Base-by-base conservation (phyloP, 2,329 filamentous ascomycete species). In the Periconia digitata region DNA sequence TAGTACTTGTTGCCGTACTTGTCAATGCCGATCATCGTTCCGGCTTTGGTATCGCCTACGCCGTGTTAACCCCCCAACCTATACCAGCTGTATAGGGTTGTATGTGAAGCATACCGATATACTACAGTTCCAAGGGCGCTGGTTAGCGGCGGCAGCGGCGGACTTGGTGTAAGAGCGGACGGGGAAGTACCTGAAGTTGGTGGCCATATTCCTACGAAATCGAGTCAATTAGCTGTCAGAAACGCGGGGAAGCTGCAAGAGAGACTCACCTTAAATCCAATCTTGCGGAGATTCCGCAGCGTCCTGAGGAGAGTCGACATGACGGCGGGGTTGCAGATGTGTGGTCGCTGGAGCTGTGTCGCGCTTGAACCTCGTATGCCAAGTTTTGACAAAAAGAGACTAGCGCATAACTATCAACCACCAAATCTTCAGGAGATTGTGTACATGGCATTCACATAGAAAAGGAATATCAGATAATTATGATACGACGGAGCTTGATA, bases 1-100 rank as follows among this genome's bases (percentile, higher is more conserved):
- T 84, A 99, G 82, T 82, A 99, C 79, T 96, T 97, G 85, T 99
- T 99, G 74, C 94, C 95, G 71, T 86, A 95, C 73, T 85, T 84
- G 79, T 99, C 94, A 67, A 78, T 83, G 64, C 87, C 94, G 59
- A 99, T 84, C 60, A 95, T 80, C 37, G 83, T 85, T 67, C 94
- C 95, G 69, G 88, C 85, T 79, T 99, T 99, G 75, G 94, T 99
- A 77, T 99, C 94, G 79, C 92, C 92, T 94, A 70, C 55, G 50
- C 23, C 38, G 2, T 40, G 59, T 76, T 56, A 74, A 63, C 53
- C 44, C 41, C 22, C 44, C 17, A 8, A 22, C 23, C 43, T 23
- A 41, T 22, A 43, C 42, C 23, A 2, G 16, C 34, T 13, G 12
- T 32, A 13, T 12, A 10, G n/a, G 8, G 3, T 32, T 32, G 27